A percentile compares a stretch with the other conserved stretches of the same genome.
These are phyloP conservation scores for Ensete glaucum DNA, from an alignment of 176 grass and related monocot species.

Conservation along the genomic window DNA sequence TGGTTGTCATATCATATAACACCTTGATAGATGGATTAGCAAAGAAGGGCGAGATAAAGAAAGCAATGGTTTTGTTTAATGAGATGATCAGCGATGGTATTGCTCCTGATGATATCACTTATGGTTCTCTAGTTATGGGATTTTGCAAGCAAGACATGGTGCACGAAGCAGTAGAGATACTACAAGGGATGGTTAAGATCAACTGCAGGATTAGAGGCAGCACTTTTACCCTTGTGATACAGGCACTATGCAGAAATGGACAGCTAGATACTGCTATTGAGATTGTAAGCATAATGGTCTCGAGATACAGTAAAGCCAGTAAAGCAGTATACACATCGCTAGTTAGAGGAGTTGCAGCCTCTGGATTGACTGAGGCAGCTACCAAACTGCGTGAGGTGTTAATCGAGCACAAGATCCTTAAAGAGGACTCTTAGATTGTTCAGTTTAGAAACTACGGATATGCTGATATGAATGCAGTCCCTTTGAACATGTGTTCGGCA, in stretches of 20 bases:
- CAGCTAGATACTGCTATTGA: constrained; percentile 45
- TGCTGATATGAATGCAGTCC: not conserved
- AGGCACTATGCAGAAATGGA: constrained; percentile 48
- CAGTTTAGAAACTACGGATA: not conserved
- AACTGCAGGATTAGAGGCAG: constrained; percentile 52
- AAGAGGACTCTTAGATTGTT: constrained; percentile 19
- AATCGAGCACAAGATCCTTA: constrained; percentile 36
- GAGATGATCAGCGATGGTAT: constrained; percentile 54
- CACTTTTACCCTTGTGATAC: constrained; percentile 54
- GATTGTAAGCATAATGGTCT: constrained; percentile 39
- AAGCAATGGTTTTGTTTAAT: constrained; percentile 46
- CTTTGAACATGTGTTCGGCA: no score
- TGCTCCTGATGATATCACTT: constrained; percentile 49
- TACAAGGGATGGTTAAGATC: constrained; percentile 42
- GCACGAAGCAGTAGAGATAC: constrained; percentile 35
- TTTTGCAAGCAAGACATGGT: constrained; percentile 56
- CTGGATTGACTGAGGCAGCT: constrained; percentile 46
- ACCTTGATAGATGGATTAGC: constrained; percentile 66
- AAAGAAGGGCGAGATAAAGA: constrained; percentile 43
- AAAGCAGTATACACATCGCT: constrained; percentile 38
- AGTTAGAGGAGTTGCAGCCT: constrained; percentile 41
- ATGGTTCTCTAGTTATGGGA: constrained; percentile 64
- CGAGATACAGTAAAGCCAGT: constrained; percentile 25
- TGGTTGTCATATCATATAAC: constrained; percentile 59
- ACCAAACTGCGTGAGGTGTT: constrained; percentile 31